A percentile compares a stretch with the other conserved stretches of the same genome.
phyloP scores from a whole-genome alignment of 1,284 basidiomycete species.

The Puccinia polysora region DNA sequence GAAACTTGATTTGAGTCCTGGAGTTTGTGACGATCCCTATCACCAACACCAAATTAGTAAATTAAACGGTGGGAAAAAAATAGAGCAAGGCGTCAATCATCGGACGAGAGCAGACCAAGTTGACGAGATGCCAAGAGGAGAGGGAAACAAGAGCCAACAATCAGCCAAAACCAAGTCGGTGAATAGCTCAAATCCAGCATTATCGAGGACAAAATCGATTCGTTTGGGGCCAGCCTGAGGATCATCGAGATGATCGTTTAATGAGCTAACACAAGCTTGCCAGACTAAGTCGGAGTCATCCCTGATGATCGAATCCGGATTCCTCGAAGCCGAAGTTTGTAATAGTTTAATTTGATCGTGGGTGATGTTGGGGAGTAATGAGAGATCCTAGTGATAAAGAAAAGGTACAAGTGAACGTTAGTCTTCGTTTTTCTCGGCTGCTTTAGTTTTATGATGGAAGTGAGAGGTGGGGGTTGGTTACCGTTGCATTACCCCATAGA shows the following conservation, averaged over 20 bases:
- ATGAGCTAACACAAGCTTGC: conserved; percentile 61
- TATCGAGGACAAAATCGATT: conserved; percentile 87
- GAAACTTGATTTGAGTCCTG: conserved; percentile 74
- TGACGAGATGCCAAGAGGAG: background rate
- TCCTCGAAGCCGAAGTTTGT: conserved; percentile 69
- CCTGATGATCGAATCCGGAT: conserved; percentile 72
- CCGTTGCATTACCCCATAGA: conserved; percentile 62
- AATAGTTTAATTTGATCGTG: conserved; percentile 74
- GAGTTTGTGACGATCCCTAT: conserved; percentile 69
- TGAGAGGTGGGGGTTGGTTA: background rate
- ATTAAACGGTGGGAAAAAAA: background rate
- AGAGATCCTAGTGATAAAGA: conserved; percentile 70
- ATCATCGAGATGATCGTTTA: background rate
- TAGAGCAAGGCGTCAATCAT: too few species aligned
- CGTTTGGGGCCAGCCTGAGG: conserved; percentile 59
- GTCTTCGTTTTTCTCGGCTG: too few species aligned
- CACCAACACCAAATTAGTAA: background rate
- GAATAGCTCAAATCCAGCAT: conserved; percentile 90
- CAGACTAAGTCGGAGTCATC: conserved; percentile 77
- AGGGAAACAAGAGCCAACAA: conserved; percentile 57
- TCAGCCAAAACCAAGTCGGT: conserved; percentile 93
- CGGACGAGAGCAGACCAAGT: background rate
- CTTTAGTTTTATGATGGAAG: background rate
- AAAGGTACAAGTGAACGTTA: too few species aligned
- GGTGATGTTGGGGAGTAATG: conserved; percentile 72